Percentiles rank a stretch among this genome's conserved stretches.
Evolutionary conservation across 371 early-diverging fungal species (phyloP).

Genomic region (Cokeromyces recurvatus): DNA sequence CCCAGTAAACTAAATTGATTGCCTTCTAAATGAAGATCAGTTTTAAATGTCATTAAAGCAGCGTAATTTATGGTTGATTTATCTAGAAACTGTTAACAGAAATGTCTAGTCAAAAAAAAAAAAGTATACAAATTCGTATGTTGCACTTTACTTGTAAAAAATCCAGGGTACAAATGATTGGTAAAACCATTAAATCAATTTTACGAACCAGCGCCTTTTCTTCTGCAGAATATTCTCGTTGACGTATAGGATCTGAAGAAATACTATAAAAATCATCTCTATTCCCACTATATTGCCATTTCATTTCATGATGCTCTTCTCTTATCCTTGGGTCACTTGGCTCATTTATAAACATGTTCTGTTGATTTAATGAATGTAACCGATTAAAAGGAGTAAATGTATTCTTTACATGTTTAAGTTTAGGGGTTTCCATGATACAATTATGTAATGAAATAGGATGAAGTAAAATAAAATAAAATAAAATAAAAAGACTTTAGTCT

Average conservation of each 20-base stretch:
- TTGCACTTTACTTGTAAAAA: conserved; percentile 29
- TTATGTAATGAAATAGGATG: too few relatives aligned
- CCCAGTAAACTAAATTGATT: conserved; percentile 19
- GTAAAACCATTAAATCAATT: conserved; percentile 30
- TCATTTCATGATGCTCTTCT: neutral
- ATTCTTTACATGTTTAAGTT: conserved; percentile 2
- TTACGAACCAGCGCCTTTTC: conserved; percentile 34
- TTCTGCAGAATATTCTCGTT: conserved; percentile 22
- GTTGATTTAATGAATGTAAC: too few relatives aligned
- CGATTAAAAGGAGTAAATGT: conserved; percentile 7
- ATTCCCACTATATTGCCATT: conserved; percentile 18
- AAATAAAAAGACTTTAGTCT: too few relatives aligned
- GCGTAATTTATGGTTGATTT: conserved; percentile 21
- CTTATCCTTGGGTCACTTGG: too few relatives aligned
- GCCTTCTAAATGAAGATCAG: conserved; percentile 8
- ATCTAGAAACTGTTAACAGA: conserved; percentile 20
- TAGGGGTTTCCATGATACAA: too few relatives aligned
- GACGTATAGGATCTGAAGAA: conserved; percentile 2
- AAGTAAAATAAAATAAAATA: too few relatives aligned
- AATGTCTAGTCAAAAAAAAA: neutral
- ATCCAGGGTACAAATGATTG: conserved; percentile 32
- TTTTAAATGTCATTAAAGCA: conserved; percentile 10
- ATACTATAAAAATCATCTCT: conserved; percentile 17
- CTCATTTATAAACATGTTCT: too few relatives aligned
- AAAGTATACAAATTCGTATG: neutral